These are phyloP conservation scores for Pyrenochaeta sp. DNA, from an alignment of 2,329 filamentous ascomycete species.

Conservation along the genomic window DNA sequence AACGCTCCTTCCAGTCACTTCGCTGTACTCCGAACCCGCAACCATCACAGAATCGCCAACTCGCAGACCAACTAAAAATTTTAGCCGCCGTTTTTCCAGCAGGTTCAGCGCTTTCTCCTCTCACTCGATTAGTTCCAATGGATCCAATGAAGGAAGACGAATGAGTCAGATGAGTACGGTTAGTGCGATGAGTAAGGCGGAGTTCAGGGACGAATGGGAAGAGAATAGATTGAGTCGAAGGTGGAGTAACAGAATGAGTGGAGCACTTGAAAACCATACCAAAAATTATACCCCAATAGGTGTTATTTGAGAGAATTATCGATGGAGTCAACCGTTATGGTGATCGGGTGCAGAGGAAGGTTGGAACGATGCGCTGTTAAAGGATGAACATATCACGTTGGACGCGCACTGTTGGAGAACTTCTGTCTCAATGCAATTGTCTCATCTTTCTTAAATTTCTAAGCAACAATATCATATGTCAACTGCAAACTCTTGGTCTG, in stretches of 20 bases:
- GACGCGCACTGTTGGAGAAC: too few species aligned
- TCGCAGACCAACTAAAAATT: constrained; percentile 5
- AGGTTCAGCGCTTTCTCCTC: not conserved
- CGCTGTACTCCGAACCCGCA: not conserved
- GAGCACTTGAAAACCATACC: constrained; percentile 6
- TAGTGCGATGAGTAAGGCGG: not conserved
- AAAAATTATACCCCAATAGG: constrained; percentile 3
- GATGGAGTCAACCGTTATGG: too few species aligned
- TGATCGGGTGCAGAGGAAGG: too few species aligned
- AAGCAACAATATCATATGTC: too few species aligned
- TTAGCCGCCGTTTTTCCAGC: not conserved
- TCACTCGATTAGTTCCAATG: constrained; percentile 4
- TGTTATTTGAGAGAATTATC: not conserved
- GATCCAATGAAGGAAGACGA: constrained; percentile 3
- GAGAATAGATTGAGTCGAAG: not conserved
- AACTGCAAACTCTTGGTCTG: too few species aligned
- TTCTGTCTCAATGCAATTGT: too few species aligned
- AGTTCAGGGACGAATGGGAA: not conserved
- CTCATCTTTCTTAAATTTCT: too few species aligned
- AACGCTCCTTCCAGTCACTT: not conserved
- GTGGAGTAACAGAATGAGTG: constrained; percentile 6
- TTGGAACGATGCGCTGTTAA: too few species aligned
- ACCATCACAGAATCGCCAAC: not conserved
- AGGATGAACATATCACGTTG: too few species aligned
- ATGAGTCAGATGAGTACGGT: constrained; percentile 6